Conservation (phyloP, 129 eudicot genomes). For the Flaveria brownii region DNA sequence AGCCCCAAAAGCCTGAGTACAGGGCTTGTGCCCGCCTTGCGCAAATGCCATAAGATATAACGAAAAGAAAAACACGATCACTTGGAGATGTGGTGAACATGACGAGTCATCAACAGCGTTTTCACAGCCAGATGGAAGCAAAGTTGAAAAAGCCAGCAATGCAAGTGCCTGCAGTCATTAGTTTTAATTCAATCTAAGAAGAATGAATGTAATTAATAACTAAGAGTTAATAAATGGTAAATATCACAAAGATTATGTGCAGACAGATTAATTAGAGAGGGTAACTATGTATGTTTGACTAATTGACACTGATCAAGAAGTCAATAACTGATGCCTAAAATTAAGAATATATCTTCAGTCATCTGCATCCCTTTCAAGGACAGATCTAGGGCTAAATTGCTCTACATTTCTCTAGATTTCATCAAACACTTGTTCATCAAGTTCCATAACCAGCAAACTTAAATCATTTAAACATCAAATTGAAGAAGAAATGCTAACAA, state of each 20-base stretch:
- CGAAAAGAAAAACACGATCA: constrained; percentile 45
- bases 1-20: constrained; percentile 72
- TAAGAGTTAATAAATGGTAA: too few species aligned
- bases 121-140: constrained; percentile 40
- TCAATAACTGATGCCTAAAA: too few species aligned
- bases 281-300: too few species aligned
- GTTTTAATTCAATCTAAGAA: neutral
- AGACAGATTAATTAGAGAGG: too few species aligned
- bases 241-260: too few species aligned
- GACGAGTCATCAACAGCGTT: constrained; percentile 6
- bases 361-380: too few species aligned
- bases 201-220: neutral
- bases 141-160: constrained; percentile 65
- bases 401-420: neutral
- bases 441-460: neutral
- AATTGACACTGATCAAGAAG: too few species aligned
- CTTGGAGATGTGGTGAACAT: constrained; percentile 40
- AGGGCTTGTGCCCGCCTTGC: constrained; percentile 66
- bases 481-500: neutral
- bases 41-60: constrained; percentile 68
- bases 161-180: constrained; percentile 55
- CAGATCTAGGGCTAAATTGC: neutral
- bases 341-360: too few species aligned
- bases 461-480: neutral
- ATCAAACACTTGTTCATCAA: neutral